These are phyloP conservation scores for Fusarium sp. DNA, from an alignment of 2,329 filamentous ascomycete genomes.

Conservation along the genomic window DNA sequence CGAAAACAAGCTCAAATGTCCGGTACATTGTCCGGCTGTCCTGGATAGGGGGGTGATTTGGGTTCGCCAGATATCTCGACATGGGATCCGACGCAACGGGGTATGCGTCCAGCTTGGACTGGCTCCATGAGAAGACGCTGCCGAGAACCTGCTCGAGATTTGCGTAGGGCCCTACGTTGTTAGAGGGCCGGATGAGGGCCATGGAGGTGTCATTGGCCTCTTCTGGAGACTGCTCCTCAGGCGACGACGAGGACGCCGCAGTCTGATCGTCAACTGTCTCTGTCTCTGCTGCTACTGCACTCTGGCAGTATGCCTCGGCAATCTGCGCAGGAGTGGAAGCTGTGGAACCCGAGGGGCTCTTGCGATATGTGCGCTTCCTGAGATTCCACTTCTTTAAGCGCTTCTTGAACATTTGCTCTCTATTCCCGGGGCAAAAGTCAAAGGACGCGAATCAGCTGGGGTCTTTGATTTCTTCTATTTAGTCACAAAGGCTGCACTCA, in stretches of 20 bases:
- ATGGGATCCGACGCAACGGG: slow-evolving; percentile 48
- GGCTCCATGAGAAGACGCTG: slow-evolving; percentile 51
- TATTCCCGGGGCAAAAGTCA: slow-evolving; percentile 22
- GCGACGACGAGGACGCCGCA: slow-evolving; percentile 3
- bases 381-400: slow-evolving; percentile 54
- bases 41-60: slow-evolving; percentile 51
- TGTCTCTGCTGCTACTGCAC: neutral
- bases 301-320: slow-evolving; percentile 26
- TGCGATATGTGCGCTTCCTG: slow-evolving; percentile 52
- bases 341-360: slow-evolving; percentile 36
- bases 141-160: slow-evolving; percentile 50
- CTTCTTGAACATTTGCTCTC: slow-evolving; percentile 56
- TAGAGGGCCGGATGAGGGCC: slow-evolving; percentile 38
- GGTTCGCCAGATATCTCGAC: slow-evolving; percentile 51
- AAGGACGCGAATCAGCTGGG: slow-evolving; percentile 18
- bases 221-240: slow-evolving; percentile 24
- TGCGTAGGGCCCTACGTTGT: slow-evolving; percentile 41
- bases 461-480: neutral
- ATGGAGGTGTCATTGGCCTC: slow-evolving; percentile 22
- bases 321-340: slow-evolving; percentile 36
- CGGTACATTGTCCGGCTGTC: slow-evolving; percentile 56
- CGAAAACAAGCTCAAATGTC: slow-evolving; percentile 54
- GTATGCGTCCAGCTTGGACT: slow-evolving; percentile 49
- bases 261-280: slow-evolving; percentile 22
- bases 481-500: slow-evolving; percentile 39